These are phyloP conservation scores for Gaeumannomyces sp. DNA, from an alignment of 2,329 filamentous ascomycete genomes.

Conservation along the genomic window DNA sequence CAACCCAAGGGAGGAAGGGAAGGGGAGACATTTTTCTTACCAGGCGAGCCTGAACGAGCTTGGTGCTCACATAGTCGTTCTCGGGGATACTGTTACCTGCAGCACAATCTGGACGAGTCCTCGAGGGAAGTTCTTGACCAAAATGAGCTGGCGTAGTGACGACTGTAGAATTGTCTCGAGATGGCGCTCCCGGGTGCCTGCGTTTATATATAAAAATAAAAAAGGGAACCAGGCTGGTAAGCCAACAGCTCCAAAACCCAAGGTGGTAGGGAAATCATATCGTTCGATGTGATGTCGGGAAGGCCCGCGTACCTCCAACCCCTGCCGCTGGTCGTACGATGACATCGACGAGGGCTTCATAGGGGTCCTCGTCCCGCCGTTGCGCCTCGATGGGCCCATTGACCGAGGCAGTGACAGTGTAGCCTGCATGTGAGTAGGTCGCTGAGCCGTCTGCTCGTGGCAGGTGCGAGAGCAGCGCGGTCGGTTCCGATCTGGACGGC, in stretches of 20 bases:
- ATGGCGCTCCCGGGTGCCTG: constrained; percentile 70
- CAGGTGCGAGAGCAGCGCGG: constrained; percentile 51
- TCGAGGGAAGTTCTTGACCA: constrained; percentile 69
- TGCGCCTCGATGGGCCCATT: constrained; percentile 91
- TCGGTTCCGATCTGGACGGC: constrained; percentile 34
- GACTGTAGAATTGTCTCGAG: constrained; percentile 71
- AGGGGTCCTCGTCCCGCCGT: constrained; percentile 82
- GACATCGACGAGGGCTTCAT: constrained; percentile 86
- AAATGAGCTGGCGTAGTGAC: constrained; percentile 66
- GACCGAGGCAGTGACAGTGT: constrained; percentile 75
- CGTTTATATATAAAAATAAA: constrained; percentile 19
- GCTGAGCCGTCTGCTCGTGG: constrained; percentile 74
- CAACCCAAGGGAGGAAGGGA: not conserved
- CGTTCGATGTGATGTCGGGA: constrained; percentile 10
- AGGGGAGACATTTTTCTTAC: constrained; percentile 36
- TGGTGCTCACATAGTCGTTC: constrained; percentile 57
- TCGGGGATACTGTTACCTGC: constrained; percentile 65
- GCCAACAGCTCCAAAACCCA: too few species aligned
- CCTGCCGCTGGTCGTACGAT: constrained; percentile 81
- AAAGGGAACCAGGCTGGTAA: not conserved
- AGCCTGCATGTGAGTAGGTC: constrained; percentile 68
- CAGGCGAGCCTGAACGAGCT: constrained; percentile 52
- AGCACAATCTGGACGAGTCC: constrained; percentile 74
- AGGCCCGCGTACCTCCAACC: constrained; percentile 58
- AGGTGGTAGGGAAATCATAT: not conserved